Base-by-base conservation (phyloP, 1,284 basidiomycete species). In the Melampsora abietis-canadensis region DNA sequence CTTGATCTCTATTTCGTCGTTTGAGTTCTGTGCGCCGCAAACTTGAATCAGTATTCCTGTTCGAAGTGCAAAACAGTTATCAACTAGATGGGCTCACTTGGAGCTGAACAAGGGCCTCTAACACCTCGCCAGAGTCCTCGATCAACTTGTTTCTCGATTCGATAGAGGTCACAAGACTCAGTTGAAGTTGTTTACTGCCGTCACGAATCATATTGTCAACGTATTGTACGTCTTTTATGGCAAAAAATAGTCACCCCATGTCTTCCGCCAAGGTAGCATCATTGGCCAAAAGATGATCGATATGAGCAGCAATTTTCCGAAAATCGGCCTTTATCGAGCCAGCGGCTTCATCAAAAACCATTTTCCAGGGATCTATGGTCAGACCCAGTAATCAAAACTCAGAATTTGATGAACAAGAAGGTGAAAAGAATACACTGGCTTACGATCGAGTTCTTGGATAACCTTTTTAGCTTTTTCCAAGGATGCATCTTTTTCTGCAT, bases 351-450 rank as follows among this genome's bases (percentile, higher is more conserved):
- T 54, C 51, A 54, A 54, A 54, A 27, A 54, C 51, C n/a, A 54
- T n/a, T 54, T 54, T 54, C 51, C 51, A 54, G 51, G 51, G 51
- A 8, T 54, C 51, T 54, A 54, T n/a, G 27, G 27, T 54, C 19
- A 54, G 51, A 54, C 19, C 51, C n/a, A 21, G 19, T 54, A 54
- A 54, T 54, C 19, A n/a, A 54, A 27, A n/a, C 51, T 27, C n/a
- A 54, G n/a, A 27, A n/a, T n/a, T 54, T 54, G 51, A 21, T n/a
- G 51, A 54, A 54, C n/a, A 54, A 27, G 27, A 54, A 8, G 51
- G n/a, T 54, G 15, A 54, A 27, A n/a, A n/a, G 15, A 4, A 21
- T 12, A n/a, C 10, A 40, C 6, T 1, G 51, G 19, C 51, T 54
- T 54, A 54, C 51, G n/a, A 12, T 27, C 51, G n/a, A 54, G n/a